Base-by-base conservation (phyloP, 129 eudicot genomes). In the Tagetes patula region DNA sequence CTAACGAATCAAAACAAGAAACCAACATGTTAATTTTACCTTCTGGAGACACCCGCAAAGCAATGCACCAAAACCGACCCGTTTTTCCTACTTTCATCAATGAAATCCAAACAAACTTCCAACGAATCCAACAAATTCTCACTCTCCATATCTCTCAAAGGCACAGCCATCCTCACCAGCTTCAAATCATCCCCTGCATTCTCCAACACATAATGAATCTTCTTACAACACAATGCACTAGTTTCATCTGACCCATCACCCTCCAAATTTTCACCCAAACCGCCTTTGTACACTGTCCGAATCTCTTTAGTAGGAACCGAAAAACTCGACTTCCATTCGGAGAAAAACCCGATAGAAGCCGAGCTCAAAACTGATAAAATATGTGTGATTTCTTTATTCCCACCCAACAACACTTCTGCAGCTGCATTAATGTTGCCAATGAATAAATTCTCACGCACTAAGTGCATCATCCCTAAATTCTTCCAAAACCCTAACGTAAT, bases 31-130 rank as follows among this genome's bases (percentile, higher is more conserved):
- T 54, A 78, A 38, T 48, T 61, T 31, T 83, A 93, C 98, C 98
- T 93, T 83, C 98, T 90, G 37, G 98, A 93, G 32, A 93, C 96
- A 71, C 98, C 98, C 31, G 98, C 98, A 82, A 93, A 93, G 77
- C 98, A 93, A 81, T 93, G 98, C 13, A 93, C 98, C 84, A 93
- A 81, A 83, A 93, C 84, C n/a, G 89, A 77, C 13, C 96, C 98
- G 34, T 81, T 73, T 75, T 90, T 86, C 82, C 96, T 81, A 77
- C 91, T 90, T 55, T 84, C 83, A 45, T 88, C 91, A 53, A 93
- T 93, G 73, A 93, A 93, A 87, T 93, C 95, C 84, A 93, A 87
- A 75, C 96, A 89, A 34, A 77, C 92, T 68, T 93, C 96, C 92
- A 93, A 83, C 52, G 86, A 90, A 79, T 93, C 96, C 82, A 93